Percentiles rank a stretch among this genome's conserved stretches.
Evolutionary conservation across 768 basidiomycete species (phyloP).

Genomic region (Exsudoporus frostii): DNA sequence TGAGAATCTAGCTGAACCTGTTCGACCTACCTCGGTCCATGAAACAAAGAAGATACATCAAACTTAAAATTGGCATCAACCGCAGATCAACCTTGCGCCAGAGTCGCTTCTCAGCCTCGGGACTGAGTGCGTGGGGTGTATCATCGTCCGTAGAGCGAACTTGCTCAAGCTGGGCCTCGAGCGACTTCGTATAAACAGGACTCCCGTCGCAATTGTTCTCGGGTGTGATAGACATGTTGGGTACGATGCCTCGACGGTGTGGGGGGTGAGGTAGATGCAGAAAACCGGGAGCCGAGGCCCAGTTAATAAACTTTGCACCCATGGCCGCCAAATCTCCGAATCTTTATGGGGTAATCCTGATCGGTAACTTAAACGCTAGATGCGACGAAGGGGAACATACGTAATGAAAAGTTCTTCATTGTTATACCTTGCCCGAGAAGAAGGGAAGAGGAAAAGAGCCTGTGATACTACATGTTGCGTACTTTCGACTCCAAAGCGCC

Average conservation of each 20-base stretch:
- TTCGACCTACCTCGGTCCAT: slow-evolving; percentile 52
- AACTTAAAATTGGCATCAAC: slow-evolving; percentile 54
- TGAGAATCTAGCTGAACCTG: background rate
- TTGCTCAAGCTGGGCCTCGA: background rate
- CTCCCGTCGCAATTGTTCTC: background rate
- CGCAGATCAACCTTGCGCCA: slow-evolving; percentile 58
- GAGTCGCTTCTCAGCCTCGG: slow-evolving; percentile 48
- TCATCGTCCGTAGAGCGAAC: background rate
- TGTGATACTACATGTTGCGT: background rate
- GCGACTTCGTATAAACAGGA: background rate
- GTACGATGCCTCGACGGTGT: too few species aligned
- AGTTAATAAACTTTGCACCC: background rate
- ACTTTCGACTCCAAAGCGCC: background rate
- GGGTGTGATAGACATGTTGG: background rate
- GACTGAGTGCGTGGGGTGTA: slow-evolving; percentile 4
- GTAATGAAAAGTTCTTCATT: background rate
- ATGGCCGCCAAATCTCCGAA: background rate
- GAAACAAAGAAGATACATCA: slow-evolving; percentile 64
- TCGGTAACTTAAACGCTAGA: background rate
- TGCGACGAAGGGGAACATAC: background rate
- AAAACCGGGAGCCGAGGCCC: background rate
- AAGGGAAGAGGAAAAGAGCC: background rate
- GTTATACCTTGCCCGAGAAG: background rate
- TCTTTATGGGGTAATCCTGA: background rate
- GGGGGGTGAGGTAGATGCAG: too few species aligned